phyloP scores from a whole-genome alignment of 2,329 filamentous ascomycete genomes.

The Macrophomina pseudophaseolina region DNA sequence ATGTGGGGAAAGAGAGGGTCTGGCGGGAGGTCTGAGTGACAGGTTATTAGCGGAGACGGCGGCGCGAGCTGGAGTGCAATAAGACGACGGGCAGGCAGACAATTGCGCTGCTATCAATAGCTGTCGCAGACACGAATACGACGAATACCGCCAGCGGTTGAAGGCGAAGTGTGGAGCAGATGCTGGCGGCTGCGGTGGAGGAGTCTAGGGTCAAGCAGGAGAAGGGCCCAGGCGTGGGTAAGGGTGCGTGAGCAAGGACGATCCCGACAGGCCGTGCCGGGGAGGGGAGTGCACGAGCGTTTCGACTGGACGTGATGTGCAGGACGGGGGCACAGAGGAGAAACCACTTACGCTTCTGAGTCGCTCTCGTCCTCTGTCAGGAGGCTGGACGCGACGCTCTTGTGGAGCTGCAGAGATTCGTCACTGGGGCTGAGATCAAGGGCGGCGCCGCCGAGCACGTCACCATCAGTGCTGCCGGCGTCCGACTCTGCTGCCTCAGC shows the following conservation, averaged over 20 bases:
- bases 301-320: constrained; percentile 14
- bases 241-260: constrained; percentile 25
- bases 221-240: constrained; percentile 19
- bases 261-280: constrained; percentile 17
- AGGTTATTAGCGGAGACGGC: constrained; percentile 36
- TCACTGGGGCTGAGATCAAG: constrained; percentile 37
- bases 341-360: constrained; percentile 51
- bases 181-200: constrained; percentile 23
- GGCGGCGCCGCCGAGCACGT: constrained; percentile 6
- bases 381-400: constrained; percentile 55
- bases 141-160: constrained; percentile 29
- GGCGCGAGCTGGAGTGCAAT: constrained; percentile 13
- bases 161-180: constrained; percentile 25
- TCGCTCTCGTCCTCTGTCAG: constrained; percentile 57
- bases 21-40: constrained; percentile 37
- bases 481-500: constrained; percentile 26
- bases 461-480: constrained; percentile 14
- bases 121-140: constrained; percentile 7
- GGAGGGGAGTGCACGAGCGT: constrained; percentile 13
- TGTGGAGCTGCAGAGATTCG: constrained; percentile 49
- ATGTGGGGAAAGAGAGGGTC: constrained; percentile 52
- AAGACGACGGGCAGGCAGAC: background rate
- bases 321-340: constrained; percentile 19
- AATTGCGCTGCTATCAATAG: constrained; percentile 19
- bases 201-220: constrained; percentile 21